Base-by-base conservation (phyloP, 148 eudicot species). In the Camellia granthamiana region DNA sequence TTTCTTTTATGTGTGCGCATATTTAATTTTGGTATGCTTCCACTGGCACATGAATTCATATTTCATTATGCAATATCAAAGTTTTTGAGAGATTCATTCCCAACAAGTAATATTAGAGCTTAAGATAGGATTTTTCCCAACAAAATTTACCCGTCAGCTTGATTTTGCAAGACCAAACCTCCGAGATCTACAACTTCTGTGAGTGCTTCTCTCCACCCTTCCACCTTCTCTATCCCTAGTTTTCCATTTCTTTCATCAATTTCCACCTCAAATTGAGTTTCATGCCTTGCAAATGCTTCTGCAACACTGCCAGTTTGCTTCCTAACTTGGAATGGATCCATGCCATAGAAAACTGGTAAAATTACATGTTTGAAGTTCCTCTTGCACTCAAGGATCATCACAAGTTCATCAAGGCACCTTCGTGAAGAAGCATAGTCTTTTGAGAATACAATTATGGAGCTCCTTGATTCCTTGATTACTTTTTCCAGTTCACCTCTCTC, bases 351-450 rank as follows among this genome's bases (percentile, higher is more conserved):
- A 30, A 72, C n/a, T 4, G 75, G 75, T 2, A 72, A 6, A 18
- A 72, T 23, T 3, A 15, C 4, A n/a, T 72, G 75, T 13, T 30
- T 5, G 4, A n/a, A 10, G 1, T 12, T 49, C 10, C 15, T 72
- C 58, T 72, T 72, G 58, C 30, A 6, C 4, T 72, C 58, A 18
- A 72, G 59, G 23, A 72, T 72, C 30, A 3, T 49, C 21, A 70
- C 3, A 13, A 73, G 62, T 15, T 73, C 76, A 56, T 73, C 62
- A 52, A 73, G 76, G 44, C 76, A 73, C 76, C 62, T 23, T 5
- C 54, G 15, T 0, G 73, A 69, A 46, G 73, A 69, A 7, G 54
- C 54, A 18, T 43, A 69, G 21, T 46, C 73, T 8, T 64, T 23
- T 1, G 41, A 64, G 23, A 64, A 19, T 3, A 64, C 42, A 6